Evolutionary conservation across 768 basidiomycete genomes (phyloP), one percentile per base, ranked within the genome.

Genomic region (Rubroboletus satanas): DNA sequence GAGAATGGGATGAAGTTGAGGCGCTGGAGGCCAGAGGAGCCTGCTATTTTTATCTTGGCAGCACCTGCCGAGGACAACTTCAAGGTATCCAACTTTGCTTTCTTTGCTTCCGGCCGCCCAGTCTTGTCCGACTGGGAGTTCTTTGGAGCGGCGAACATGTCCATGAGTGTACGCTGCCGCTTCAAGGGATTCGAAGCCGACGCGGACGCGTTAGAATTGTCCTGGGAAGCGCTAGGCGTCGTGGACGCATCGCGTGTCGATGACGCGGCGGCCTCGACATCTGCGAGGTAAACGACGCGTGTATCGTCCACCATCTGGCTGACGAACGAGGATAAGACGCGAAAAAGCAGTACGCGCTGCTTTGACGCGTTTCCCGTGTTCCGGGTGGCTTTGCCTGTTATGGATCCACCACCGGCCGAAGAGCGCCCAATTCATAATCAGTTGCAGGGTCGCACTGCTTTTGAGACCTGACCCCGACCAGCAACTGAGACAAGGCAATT

Each of bases 1-100:
- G 85, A 87, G 68, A 90, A 88, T 9, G 87, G 84, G 41, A 90
- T 84, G 11, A 82, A 77, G 65, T 89, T 87, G 33, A 88, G 64
- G 10, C 75, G 60, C 52, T 71, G 71, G 26, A 59, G 53, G 51
- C 55, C 49, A 52, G 59, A 50, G 28, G 71, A 51, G 17, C 44
- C 33, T 15, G 46, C 26, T 21, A 33, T 57, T 17, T 57, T 56
- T 28, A 45, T 48, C 37, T 52, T 58, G 51, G 43, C 23, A 45
- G 57, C 49, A 45, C 59, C 61, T 26, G 61, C 31, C 38, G 58
- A 38, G n/a, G 71, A 62, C 37, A 64, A 52, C 33, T 51, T 56
- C 29, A 68, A 65, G 11, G 68, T 48, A 5, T 65, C 62, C 14
- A 76, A 59, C 64, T 80, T 84, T 42, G 65, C 54, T 59, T 80